Conservation (phyloP, 1,284 basidiomycete genomes). For the Paramarasmius palmivorus region DNA sequence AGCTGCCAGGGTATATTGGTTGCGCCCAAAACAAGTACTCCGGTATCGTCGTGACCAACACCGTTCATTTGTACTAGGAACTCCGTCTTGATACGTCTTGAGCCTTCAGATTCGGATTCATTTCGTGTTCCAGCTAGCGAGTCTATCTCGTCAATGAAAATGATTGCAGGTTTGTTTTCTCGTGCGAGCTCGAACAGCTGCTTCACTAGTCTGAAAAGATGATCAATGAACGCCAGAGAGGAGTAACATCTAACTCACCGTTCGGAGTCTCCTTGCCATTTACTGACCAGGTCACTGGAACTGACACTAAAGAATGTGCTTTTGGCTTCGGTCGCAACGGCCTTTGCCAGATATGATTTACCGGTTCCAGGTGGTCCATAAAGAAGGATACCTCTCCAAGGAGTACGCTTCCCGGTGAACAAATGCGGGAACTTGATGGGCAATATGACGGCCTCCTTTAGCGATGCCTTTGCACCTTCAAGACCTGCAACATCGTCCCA, state of each 20-base stretch:
- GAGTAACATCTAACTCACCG: conserved; percentile 52
- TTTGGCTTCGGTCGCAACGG: conserved; percentile 98
- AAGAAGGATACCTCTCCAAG: conserved; percentile 93
- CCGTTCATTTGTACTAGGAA: conserved; percentile 99
- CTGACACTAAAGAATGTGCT: conserved; percentile 98
- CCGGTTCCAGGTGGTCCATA: conserved; percentile 98
- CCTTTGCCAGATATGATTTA: conserved; percentile 95
- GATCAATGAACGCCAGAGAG: neutral
- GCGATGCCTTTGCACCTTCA: conserved; percentile 90
- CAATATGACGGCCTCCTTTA: conserved; percentile 98
- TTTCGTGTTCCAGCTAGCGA: conserved; percentile 94
- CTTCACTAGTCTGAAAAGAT: conserved; percentile 77
- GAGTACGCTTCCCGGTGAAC: conserved; percentile 97
- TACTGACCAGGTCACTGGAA: conserved; percentile 94
- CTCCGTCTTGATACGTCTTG: conserved; percentile 96
- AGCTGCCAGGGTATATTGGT: conserved; percentile 99
- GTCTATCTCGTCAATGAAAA: conserved; percentile 99
- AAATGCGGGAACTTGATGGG: conserved; percentile 99
- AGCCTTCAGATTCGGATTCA: conserved; percentile 96
- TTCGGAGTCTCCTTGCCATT: conserved; percentile 99
- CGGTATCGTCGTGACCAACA: conserved; percentile 96
- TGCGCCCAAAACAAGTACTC: conserved; percentile 97
- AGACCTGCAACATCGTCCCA: conserved; percentile 99
- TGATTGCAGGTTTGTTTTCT: conserved; percentile 96
- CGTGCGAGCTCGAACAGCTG: conserved; percentile 96